Percentiles rank a stretch among this genome's conserved stretches.
Evolutionary conservation across 305 asterid genomes (phyloP).

Genomic region (Withania somnifera): DNA sequence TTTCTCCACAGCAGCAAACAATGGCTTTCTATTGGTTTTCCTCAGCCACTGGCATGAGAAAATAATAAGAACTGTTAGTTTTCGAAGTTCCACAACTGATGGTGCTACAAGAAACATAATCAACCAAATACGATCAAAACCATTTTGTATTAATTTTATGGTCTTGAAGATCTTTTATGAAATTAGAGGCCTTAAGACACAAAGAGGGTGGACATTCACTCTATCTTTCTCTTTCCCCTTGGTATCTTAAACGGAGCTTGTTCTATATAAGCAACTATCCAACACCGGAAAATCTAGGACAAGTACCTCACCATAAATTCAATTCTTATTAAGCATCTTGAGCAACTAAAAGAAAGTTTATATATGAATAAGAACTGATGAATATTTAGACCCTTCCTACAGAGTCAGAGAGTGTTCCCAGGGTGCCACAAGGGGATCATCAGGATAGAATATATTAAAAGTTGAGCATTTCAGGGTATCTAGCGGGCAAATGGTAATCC

Average conservation of each 20-base stretch:
- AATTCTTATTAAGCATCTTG: background rate
- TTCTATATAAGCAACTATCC: background rate
- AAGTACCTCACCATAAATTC: background rate
- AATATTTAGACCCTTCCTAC: background rate
- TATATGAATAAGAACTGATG: background rate
- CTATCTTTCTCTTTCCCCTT: background rate
- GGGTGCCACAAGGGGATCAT: background rate
- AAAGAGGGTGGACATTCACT: background rate
- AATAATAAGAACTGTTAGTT: constrained; percentile 9
- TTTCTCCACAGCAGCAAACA: constrained; percentile 79
- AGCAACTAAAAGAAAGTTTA: background rate
- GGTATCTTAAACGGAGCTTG: background rate
- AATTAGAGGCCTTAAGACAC: background rate
- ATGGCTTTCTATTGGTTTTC: constrained; percentile 63
- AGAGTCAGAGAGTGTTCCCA: background rate
- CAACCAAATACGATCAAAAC: background rate
- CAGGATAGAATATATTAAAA: background rate
- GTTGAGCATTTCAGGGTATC: background rate
- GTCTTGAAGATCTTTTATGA: background rate
- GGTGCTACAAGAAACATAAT: background rate
- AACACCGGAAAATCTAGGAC: background rate
- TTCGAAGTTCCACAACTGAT: background rate
- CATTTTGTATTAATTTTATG: background rate
- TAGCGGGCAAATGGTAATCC: background rate
- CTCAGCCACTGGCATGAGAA: constrained; percentile 65